phyloP scores from a whole-genome alignment of 345 rosid species.

The Sisymbrium irio region DNA sequence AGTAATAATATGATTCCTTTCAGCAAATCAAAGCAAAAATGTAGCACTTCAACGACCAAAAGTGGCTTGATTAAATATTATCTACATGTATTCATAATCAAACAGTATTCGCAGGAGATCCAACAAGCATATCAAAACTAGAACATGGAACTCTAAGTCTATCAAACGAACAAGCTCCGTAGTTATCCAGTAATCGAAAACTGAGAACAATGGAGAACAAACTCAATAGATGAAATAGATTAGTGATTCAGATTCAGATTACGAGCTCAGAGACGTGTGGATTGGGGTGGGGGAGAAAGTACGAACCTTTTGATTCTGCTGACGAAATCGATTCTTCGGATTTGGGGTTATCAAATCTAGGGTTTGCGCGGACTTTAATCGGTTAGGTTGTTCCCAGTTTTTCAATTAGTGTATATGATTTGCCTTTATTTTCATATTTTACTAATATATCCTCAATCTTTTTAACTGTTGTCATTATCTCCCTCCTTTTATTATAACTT shows the following conservation, averaged over 20 bases:
- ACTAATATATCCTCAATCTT: not conserved
- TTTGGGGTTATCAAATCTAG: constrained; percentile 18
- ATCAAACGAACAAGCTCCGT: constrained; percentile 1
- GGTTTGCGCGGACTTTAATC: constrained; percentile 27
- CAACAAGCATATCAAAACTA: not conserved
- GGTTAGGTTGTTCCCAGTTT: not conserved
- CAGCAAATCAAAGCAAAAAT: not conserved
- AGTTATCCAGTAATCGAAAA: not conserved
- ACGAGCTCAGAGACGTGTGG: not conserved
- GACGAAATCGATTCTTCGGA: constrained; percentile 17
- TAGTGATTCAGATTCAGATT: not conserved
- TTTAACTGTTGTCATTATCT: not conserved
- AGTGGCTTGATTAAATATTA: not conserved
- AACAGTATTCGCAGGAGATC: constrained; percentile 1
- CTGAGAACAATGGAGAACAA: not conserved
- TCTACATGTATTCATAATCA: not conserved
- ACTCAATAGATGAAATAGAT: not conserved
- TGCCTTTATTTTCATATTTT: not conserved
- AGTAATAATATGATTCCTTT: not conserved
- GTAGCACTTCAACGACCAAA: not conserved
- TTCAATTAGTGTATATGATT: not conserved
- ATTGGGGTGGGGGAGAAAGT: not conserved
- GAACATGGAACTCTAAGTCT: not conserved
- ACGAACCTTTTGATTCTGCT: not conserved
- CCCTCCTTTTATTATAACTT: not conserved